These are phyloP conservation scores for Pythium plurisporium DNA, from an alignment of 352 stramenopile species.

Conservation along the genomic window DNA sequence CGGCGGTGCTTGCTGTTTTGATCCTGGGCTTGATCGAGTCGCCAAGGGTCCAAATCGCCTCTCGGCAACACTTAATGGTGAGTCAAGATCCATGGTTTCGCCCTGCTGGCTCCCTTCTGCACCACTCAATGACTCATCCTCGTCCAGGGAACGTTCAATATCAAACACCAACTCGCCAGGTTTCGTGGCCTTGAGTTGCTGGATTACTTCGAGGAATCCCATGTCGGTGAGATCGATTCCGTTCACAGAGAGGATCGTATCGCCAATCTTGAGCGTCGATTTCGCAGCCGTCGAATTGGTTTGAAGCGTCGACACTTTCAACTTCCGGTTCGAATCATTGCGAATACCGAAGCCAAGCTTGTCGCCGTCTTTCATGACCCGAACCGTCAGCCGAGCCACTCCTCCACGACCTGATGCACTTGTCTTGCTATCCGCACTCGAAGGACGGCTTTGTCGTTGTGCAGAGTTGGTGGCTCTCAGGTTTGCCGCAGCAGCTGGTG, in stretches of 20 bases:
- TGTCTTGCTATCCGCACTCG: conserved; percentile 3
- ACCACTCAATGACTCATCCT: conserved; percentile 13
- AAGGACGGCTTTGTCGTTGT: neutral
- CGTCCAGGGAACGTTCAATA: conserved; percentile 37
- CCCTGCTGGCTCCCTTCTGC: conserved; percentile 15
- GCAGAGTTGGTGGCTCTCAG: too few relatives aligned
- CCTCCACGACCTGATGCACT: conserved; percentile 3
- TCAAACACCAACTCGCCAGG: conserved; percentile 53
- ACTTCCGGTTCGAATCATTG: conserved; percentile 44
- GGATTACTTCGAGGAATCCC: conserved; percentile 50
- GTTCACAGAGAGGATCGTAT: conserved; percentile 70
- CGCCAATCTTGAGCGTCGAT: conserved; percentile 44
- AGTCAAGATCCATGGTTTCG: conserved; percentile 22
- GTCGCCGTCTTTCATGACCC: conserved; percentile 45
- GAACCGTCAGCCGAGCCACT: conserved; percentile 30
- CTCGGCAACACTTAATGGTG: conserved; percentile 13
- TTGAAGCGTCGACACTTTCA: conserved; percentile 60
- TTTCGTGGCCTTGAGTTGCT: conserved; percentile 49
- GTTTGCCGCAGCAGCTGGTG: too few relatives aligned
- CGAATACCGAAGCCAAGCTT: conserved; percentile 66
- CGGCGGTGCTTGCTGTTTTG: neutral
- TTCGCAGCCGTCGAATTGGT: conserved; percentile 34
- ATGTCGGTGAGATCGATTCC: conserved; percentile 40
- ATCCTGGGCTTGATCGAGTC: conserved; percentile 4
- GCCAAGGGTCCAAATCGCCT: conserved; percentile 17